Percentiles rank a stretch among this genome's conserved stretches.
Evolutionary conservation across 202 grass and related monocot genomes (phyloP).

Genomic region (Zoysia matrella): DNA sequence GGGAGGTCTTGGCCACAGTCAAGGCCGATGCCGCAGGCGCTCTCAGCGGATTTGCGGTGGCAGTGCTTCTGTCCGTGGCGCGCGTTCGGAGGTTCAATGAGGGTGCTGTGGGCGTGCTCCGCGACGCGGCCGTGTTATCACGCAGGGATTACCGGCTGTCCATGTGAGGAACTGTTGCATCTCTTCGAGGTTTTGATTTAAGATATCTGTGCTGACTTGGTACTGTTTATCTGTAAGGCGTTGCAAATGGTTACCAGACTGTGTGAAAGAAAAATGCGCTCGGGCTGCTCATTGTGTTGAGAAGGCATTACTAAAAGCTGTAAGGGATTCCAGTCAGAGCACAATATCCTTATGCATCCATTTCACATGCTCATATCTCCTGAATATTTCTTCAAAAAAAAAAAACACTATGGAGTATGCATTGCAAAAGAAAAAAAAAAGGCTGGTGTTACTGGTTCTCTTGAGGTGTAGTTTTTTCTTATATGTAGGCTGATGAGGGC

Average conservation of each 20-base stretch:
- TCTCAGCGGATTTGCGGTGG: slow-evolving; percentile 71
- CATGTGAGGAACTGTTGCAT: slow-evolving; percentile 48
- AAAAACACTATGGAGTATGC: not conserved
- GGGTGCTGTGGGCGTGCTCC: slow-evolving; percentile 59
- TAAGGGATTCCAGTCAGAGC: slow-evolving; percentile 40
- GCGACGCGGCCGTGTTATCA: slow-evolving; percentile 48
- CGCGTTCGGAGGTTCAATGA: slow-evolving; percentile 74
- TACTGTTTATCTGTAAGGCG: slow-evolving; percentile 45
- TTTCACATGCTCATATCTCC: not conserved
- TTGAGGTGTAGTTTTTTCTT: slow-evolving; percentile 10
- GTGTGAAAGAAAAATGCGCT: slow-evolving; percentile 59
- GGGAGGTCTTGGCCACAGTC: slow-evolving; percentile 64
- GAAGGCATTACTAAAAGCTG: slow-evolving; percentile 76
- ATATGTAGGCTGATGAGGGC: slow-evolving; percentile 72
- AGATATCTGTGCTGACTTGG: slow-evolving; percentile 20
- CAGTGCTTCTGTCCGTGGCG: slow-evolving; percentile 77
- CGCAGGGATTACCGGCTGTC: slow-evolving; percentile 62
- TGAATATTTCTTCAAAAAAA: not conserved
- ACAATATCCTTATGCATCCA: not conserved
- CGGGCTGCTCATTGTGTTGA: slow-evolving; percentile 54
- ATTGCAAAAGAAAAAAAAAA: not conserved
- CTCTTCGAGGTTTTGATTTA: slow-evolving; percentile 4
- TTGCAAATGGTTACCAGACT: slow-evolving; percentile 83
- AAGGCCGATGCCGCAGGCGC: slow-evolving; percentile 57
- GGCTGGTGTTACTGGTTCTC: not conserved